A percentile compares a stretch with the other conserved stretches of the same genome.
Conservation (phyloP, 495 filamentous ascomycete species). For the Penicillium coprophilum region DNA sequence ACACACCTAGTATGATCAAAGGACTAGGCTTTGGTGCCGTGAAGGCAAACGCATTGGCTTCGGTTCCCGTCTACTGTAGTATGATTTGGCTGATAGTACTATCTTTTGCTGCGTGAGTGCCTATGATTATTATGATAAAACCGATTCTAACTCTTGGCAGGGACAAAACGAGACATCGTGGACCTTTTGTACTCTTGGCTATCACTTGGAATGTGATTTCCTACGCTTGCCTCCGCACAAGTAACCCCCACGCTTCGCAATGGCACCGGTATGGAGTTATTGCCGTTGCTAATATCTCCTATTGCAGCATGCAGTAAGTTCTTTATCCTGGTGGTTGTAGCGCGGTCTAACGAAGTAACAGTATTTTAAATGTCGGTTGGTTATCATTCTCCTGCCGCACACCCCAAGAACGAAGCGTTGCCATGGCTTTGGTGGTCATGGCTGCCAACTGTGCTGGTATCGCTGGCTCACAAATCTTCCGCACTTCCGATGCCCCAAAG, state of each 20-base stretch:
- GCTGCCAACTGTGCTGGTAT: conserved; percentile 54
- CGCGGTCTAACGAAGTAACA: conserved; percentile 11
- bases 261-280: conserved; percentile 49
- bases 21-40: conserved; percentile 46
- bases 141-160: conserved; percentile 23
- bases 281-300: conserved; percentile 48
- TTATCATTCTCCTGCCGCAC: conserved; percentile 48
- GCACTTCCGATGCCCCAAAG: conserved; percentile 48
- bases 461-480: conserved; percentile 55
- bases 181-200: conserved; percentile 39
- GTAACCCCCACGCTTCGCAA: conserved; percentile 14
- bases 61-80: conserved; percentile 48
- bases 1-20: conserved; percentile 43
- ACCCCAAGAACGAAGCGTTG: conserved; percentile 49
- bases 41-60: conserved; percentile 50
- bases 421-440: conserved; percentile 59
- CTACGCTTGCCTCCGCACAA: conserved; percentile 34
- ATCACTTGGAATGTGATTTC: conserved; percentile 50
- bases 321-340: background rate
- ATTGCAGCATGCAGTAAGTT: conserved; percentile 54
- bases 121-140: background rate
- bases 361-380: conserved; percentile 48
- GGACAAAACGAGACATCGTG: conserved; percentile 46
- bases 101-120: conserved; percentile 39
- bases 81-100: conserved; percentile 45